phyloP scores from a whole-genome alignment of 371 early-diverging fungal species.

The Mucor piriformis region DNA sequence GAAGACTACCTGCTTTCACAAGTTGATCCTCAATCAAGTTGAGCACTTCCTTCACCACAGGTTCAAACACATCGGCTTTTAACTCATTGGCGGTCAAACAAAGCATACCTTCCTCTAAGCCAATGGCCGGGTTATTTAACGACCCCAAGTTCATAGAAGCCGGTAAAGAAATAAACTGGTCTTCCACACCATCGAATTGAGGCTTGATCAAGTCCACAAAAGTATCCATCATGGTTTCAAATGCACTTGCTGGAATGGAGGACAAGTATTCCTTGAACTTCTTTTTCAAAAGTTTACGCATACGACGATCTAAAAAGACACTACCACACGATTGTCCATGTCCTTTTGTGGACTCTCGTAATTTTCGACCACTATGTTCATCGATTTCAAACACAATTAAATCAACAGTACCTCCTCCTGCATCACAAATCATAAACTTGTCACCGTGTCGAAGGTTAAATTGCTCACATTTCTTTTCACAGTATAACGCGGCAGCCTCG shows the following conservation, averaged over 20 bases:
- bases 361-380: conserved; percentile 39
- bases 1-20: conserved; percentile 44
- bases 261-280: conserved; percentile 56
- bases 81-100: conserved; percentile 58
- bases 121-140: conserved; percentile 36
- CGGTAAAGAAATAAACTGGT: conserved; percentile 45
- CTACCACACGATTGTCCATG: conserved; percentile 64
- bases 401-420: conserved; percentile 41
- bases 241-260: conserved; percentile 57
- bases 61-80: conserved; percentile 56
- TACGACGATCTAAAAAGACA: conserved; percentile 60
- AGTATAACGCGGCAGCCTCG: conserved; percentile 57
- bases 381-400: conserved; percentile 45
- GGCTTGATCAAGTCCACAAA: conserved; percentile 61
- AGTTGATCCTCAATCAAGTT: conserved; percentile 52
- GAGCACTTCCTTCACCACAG: conserved; percentile 50
- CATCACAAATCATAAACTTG: conserved; percentile 57
- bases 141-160: conserved; percentile 26
- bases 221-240: conserved; percentile 60
- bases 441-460: conserved; percentile 46
- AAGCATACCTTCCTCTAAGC: conserved; percentile 60
- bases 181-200: conserved; percentile 60
- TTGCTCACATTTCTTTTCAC: conserved; percentile 55
- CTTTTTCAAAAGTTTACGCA: conserved; percentile 59
- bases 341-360: conserved; percentile 62